A percentile compares a stretch with the other conserved stretches of the same genome.
These are phyloP conservation scores for Arthrobotrys sphaeroides DNA, from an alignment of 2,329 filamentous ascomycete genomes.

Conservation along the genomic window DNA sequence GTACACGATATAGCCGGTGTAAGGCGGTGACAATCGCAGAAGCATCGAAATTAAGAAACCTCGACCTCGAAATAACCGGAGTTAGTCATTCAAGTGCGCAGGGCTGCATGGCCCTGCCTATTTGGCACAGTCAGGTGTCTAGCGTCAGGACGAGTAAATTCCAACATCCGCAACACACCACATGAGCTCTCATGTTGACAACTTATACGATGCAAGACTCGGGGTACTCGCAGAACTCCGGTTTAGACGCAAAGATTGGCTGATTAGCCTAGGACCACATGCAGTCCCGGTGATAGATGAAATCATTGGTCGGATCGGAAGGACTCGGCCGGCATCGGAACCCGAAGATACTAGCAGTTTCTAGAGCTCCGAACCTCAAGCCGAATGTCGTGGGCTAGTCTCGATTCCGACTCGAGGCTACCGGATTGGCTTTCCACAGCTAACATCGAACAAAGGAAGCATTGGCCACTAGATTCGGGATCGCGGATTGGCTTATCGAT, in stretches of 20 bases:
- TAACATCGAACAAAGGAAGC: conserved; percentile 15
- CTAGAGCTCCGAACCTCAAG: background rate
- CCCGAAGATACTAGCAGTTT: background rate
- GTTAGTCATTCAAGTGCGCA: background rate
- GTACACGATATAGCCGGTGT: too few relatives aligned
- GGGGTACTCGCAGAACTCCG: too few relatives aligned
- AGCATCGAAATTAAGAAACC: too few relatives aligned
- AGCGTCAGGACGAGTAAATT: background rate
- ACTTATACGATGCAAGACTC: too few relatives aligned
- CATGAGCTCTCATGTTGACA: background rate
- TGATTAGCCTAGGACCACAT: too few relatives aligned
- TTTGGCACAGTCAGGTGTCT: background rate
- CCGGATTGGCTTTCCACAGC: background rate
- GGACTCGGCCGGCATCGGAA: conserved; percentile 11
- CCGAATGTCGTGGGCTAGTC: background rate
- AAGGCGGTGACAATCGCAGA: too few relatives aligned
- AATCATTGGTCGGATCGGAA: conserved; percentile 1
- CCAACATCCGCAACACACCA: conserved; percentile 11
- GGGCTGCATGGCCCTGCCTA: background rate
- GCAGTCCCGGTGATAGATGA: too few relatives aligned
- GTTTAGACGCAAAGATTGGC: too few relatives aligned
- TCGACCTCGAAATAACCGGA: background rate
- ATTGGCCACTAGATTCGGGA: conserved; percentile 1
- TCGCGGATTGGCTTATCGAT: conserved; percentile 46
- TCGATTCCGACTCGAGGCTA: background rate